Conservation (phyloP, 2,329 filamentous ascomycete genomes). For the Ceratocystis albifundus region DNA sequence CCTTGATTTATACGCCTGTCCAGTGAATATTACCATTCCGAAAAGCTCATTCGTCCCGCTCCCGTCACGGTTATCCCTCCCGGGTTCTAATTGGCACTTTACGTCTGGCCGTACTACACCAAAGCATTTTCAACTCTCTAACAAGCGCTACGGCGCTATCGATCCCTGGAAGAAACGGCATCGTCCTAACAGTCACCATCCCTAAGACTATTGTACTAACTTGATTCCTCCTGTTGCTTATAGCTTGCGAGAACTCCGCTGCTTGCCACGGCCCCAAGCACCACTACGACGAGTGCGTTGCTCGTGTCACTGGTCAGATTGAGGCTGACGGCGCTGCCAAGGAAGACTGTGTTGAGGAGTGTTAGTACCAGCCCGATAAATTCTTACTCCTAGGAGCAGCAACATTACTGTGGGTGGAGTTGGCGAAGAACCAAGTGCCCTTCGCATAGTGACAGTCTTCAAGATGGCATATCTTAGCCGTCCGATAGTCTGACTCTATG, state of each 20-base stretch:
- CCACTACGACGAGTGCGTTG: slow-evolving; percentile 96
- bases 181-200: no score
- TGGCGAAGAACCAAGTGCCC: background rate
- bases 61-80: background rate
- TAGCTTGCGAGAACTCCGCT: slow-evolving; percentile 82
- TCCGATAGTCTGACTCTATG: background rate
- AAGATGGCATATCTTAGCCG: background rate
- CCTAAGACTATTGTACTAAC: slow-evolving; percentile 11
- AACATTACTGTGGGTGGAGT: background rate
- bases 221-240: slow-evolving; percentile 43
- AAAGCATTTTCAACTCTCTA: background rate
- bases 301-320: slow-evolving; percentile 62
- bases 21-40: background rate
- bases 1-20: background rate
- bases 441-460: background rate
- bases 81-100: background rate
- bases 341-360: slow-evolving; percentile 98
- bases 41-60: background rate
- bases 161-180: no score
- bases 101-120: background rate
- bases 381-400: background rate
- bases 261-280: slow-evolving; percentile 83
- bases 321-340: slow-evolving; percentile 61
- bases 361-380: slow-evolving; percentile 47
- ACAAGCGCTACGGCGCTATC: no score